Evolutionary conservation across 768 basidiomycete species (phyloP), one percentile per base, ranked within the genome.

Genomic region (Suillus americanus): DNA sequence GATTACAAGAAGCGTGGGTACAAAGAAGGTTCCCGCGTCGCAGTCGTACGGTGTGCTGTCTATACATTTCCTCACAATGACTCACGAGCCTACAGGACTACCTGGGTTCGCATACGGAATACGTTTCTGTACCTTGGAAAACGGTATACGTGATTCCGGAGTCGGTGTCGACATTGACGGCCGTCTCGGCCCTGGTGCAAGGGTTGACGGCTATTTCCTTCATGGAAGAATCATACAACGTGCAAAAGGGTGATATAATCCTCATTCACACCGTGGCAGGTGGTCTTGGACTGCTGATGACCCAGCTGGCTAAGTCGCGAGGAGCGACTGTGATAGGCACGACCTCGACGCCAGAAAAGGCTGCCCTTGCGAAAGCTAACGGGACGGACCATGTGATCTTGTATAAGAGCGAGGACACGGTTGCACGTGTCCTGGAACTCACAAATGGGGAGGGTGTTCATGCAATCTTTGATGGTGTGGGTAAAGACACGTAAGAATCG

Each of bases 291-390:
- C 79, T 90, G 33, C 72, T 90, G 37, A 82, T 89, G 62, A 80
- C 85, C 10, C 90, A 97, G 78, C 73, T 92, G 38, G 86, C 87
- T 45, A 89, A 86, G 72, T 79, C 81, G 51, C 80, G 86, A 23
- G 97, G 97, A 6, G 96, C 92, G 1, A 90, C 86, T 10, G 92
- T 98, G 30, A 97, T 99, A 69, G 97, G 94, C 1, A 98, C 96
- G 16, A 93, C 93, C 2, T 97, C 95, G 2, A 92, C 90, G 0
- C 73, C 79, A 25, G 91, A 88, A 70, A 99, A 99, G 76, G 92
- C 92, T 2, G 85, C 84, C 59, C 74, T 95, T 41, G 97, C 94
- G 5, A 90, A 84, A 68, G 77, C 81, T 56, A 81, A 91, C 64
- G 97, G 97, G 13, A 93, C 94, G 0, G 87, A 92, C 72, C 88